Evolutionary conservation across 495 filamentous ascomycete species (phyloP).

Genomic region (Neurospora intermedia): DNA sequence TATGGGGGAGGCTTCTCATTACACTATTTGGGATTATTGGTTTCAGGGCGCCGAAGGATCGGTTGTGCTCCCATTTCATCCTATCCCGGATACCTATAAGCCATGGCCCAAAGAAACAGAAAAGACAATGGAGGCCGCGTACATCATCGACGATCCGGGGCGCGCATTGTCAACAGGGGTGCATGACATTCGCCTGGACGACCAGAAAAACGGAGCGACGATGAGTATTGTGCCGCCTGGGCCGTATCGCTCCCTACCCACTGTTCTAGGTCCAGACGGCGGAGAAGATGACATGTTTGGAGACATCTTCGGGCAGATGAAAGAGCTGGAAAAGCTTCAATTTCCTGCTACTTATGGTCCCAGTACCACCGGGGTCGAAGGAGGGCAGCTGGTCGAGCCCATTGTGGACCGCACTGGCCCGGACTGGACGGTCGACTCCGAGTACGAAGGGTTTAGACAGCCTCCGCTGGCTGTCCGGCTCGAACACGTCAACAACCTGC

Average conservation of each 20-base stretch:
- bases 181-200: neutral
- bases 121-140: neutral
- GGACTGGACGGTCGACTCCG: conserved; percentile 14
- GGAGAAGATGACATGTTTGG: neutral
- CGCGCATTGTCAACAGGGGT: neutral
- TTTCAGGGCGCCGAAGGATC: neutral
- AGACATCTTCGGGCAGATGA: neutral
- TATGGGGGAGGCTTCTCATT: neutral
- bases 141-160: neutral
- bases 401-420: neutral
- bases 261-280: neutral
- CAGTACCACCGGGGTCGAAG: neutral
- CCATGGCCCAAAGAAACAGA: neutral
- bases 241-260: neutral
- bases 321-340: neutral
- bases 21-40: conserved; percentile 2
- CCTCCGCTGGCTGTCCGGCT: conserved; percentile 18
- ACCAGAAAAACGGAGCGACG: neutral
- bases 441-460: conserved; percentile 10
- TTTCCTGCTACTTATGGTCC: neutral
- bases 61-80: neutral
- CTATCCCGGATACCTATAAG: conserved; percentile 1
- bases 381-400: neutral
- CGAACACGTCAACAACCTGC: conserved; percentile 17
- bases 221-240: neutral